These are phyloP conservation scores for Phytophthora cactorum DNA, from an alignment of 352 stramenopile genomes.

Conservation along the genomic window DNA sequence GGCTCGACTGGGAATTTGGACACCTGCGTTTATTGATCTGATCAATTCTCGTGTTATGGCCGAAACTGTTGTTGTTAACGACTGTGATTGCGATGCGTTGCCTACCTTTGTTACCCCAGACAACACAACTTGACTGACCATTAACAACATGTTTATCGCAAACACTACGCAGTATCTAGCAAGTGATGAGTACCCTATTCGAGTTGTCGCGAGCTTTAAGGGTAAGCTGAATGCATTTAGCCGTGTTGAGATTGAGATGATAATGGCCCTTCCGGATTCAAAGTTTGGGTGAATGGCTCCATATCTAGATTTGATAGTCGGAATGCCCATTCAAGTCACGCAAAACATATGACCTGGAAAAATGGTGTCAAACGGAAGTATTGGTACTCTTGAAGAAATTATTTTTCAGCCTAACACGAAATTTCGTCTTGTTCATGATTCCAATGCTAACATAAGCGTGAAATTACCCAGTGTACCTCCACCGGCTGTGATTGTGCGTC, in stretches of 20 bases:
- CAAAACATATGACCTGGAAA: conserved; percentile 11
- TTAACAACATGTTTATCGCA: neutral
- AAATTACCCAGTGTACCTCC: too few species aligned
- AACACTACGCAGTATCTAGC: neutral
- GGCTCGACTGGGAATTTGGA: neutral
- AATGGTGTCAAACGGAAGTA: neutral
- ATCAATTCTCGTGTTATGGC: neutral
- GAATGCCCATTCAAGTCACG: conserved; percentile 21
- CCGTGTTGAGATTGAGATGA: neutral
- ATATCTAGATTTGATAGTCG: neutral
- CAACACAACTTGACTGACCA: neutral
- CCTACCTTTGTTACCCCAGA: neutral
- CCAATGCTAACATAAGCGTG: too few species aligned
- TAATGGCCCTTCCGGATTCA: neutral
- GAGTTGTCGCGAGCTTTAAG: neutral
- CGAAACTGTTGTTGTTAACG: too few species aligned
- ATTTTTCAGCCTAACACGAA: neutral
- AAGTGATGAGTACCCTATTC: neutral
- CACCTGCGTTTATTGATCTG: neutral
- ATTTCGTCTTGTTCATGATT: neutral
- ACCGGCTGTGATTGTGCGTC: too few species aligned
- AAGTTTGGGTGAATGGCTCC: neutral
- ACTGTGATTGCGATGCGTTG: too few species aligned
- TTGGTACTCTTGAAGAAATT: neutral
- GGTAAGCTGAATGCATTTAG: neutral